Evolutionary conservation across 441 rosid genomes (phyloP), one percentile per base, ranked within the genome.

Genomic region (Kokia cookei): DNA sequence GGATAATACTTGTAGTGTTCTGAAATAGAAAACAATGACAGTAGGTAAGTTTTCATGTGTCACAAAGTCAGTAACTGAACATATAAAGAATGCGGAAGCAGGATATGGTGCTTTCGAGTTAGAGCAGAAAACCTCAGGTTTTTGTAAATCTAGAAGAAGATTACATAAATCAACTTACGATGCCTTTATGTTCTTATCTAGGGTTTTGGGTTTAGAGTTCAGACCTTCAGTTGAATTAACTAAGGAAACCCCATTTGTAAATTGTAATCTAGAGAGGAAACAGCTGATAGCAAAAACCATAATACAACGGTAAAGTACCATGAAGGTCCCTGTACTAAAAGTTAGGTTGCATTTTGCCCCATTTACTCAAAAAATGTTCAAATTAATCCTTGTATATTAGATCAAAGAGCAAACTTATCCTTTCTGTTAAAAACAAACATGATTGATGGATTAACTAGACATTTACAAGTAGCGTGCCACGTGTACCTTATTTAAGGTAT

Each of bases 1-100:
- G 99, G 95, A 81, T 86, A 76, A 79, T 86, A 81, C 77, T 85
- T 75, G 85, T 88, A 93, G 82, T 93, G 97, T 77, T 92, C 99
- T 95, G 88, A 77, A 84, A 73, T 74, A 65, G 24, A 50, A 86
- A 72, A 73, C 15, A 6, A 76, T 51, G 55, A 29, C n/a, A 45
- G 62, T 53, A 57, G 2, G 45, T 82, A 69, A 77, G 58, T 29
- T n/a, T 64, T 40, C 37, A 19, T 5, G 54, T 32, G 40, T 45
- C 47, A 27, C 9, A 47, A 35, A 67, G 7, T 64, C 12, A 4
- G 35, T 15, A 66, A 58, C 53, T 55, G 22, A 47, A 65, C 22
- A 40, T 42, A 8, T 12, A 43, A 58, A 58, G 40, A 37, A 8
- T 37, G 40, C 40, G 0, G 40, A 7, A 9, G 42, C n/a, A 40